These are phyloP conservation scores for Auriculariales sp. DNA, from an alignment of 768 basidiomycete genomes.

Conservation along the genomic window DNA sequence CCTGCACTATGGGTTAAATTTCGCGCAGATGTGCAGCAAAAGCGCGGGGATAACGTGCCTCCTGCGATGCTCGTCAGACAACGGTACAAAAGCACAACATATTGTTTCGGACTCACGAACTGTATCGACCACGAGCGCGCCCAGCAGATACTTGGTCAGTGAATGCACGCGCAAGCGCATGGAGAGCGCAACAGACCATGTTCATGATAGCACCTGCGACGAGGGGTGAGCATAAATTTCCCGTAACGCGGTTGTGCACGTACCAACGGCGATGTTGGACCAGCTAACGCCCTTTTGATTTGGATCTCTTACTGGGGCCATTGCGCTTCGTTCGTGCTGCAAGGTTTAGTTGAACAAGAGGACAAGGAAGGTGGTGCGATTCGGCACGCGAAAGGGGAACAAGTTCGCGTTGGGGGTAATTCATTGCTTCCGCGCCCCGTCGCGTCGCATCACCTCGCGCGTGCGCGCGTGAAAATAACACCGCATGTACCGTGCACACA, in stretches of 20 bases:
- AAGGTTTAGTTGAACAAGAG: too few relatives aligned
- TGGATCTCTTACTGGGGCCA: constrained; percentile 76
- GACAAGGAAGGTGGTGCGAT: too few relatives aligned
- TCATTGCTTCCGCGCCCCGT: too few relatives aligned
- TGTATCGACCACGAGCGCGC: constrained; percentile 7
- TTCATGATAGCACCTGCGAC: constrained; percentile 87
- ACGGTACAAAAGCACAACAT: constrained; percentile 5
- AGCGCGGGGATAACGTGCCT: constrained; percentile 35
- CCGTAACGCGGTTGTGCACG: constrained; percentile 17
- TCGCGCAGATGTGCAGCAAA: neutral
- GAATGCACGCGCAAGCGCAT: constrained; percentile 5
- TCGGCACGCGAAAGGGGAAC: too few relatives aligned
- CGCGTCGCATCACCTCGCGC: too few relatives aligned
- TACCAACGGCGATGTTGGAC: constrained; percentile 92
- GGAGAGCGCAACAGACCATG: constrained; percentile 47
- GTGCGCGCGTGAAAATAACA: too few relatives aligned
- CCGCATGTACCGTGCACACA: too few relatives aligned
- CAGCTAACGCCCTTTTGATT: constrained; percentile 86
- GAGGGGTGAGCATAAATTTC: constrained; percentile 7
- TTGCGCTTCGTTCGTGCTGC: too few relatives aligned
- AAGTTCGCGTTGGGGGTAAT: too few relatives aligned
- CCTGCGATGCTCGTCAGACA: constrained; percentile 30
- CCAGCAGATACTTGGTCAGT: constrained; percentile 1
- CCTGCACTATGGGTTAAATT: constrained; percentile 44
- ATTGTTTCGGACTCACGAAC: constrained; percentile 19